A percentile compares a stretch with the other conserved stretches of the same genome.
Conservation (phyloP, 768 basidiomycete species). For the Tricholoma saponaceum region DNA sequence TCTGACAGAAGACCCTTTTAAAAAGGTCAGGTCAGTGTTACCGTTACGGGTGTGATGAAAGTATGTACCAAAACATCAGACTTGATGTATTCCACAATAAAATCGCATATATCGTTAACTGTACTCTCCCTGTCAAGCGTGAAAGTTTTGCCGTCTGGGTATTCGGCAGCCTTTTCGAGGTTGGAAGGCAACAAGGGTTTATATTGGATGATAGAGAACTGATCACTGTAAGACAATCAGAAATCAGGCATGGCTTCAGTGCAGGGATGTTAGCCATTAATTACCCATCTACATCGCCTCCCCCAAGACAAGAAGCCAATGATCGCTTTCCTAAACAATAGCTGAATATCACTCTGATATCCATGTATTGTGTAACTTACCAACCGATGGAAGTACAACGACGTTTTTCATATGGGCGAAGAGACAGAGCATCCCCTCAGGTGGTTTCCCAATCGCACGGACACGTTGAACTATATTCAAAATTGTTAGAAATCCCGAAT, state of each 20-base stretch:
- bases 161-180: slow-evolving; percentile 48
- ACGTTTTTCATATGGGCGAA: slow-evolving; percentile 64
- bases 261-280: slow-evolving; percentile 6
- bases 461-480: slow-evolving; percentile 57
- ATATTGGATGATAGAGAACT: slow-evolving; percentile 58
- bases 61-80: slow-evolving; percentile 69
- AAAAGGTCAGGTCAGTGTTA: slow-evolving; percentile 1
- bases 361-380: slow-evolving; percentile 26
- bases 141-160: slow-evolving; percentile 34
- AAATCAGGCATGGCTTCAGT: not conserved
- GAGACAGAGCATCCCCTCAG: slow-evolving; percentile 46
- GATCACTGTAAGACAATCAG: slow-evolving; percentile 41
- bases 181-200: slow-evolving; percentile 50
- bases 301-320: slow-evolving; percentile 64
- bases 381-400: slow-evolving; percentile 64
- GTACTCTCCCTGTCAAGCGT: slow-evolving; percentile 46
- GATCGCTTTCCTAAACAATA: slow-evolving; percentile 48
- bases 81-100: slow-evolving; percentile 80
- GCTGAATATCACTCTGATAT: not conserved
- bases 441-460: slow-evolving; percentile 67
- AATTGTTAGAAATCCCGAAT: slow-evolving; percentile 2
- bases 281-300: slow-evolving; percentile 81
- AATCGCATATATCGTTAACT: slow-evolving; percentile 72
- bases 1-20: slow-evolving; percentile 64
- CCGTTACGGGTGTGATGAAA: not conserved